These are phyloP conservation scores for Blastocystis sp. DNA, from an alignment of 352 stramenopile species.

Conservation along the genomic window DNA sequence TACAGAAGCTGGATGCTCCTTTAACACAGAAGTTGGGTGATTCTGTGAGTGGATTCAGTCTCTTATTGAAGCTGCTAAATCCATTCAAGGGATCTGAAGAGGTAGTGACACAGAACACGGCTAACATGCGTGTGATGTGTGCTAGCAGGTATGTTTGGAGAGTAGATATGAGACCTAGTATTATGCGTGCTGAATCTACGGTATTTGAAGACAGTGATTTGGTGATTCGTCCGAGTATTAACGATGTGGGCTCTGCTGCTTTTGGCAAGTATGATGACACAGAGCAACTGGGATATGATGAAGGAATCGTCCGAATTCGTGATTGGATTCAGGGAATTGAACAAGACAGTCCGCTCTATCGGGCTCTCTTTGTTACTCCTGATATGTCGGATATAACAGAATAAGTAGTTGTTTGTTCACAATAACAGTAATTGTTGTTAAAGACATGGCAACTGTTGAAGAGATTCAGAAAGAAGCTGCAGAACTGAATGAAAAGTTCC, in stretches of 20 bases:
- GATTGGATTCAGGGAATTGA: constrained; percentile 35
- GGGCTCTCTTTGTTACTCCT: constrained; percentile 25
- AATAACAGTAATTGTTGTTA: not conserved
- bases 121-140: constrained; percentile 48
- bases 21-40: constrained; percentile 32
- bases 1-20: constrained; percentile 53
- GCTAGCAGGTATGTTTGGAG: not conserved
- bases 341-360: constrained; percentile 12
- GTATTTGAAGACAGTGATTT: constrained; percentile 51
- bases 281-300: constrained; percentile 36
- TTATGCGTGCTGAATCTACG: constrained; percentile 39
- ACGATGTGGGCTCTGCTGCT: constrained; percentile 42
- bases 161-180: not conserved
- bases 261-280: constrained; percentile 57
- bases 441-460: constrained; percentile 29
- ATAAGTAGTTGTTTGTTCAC: not conserved
- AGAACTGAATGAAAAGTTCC: constrained; percentile 23
- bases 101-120: constrained; percentile 5
- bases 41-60: not conserved
- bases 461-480: constrained; percentile 44
- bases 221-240: constrained; percentile 58
- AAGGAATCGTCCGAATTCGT: constrained; percentile 34
- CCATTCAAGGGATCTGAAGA: not conserved
- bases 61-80: constrained; percentile 35
- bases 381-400: not conserved